phyloP scores from a whole-genome alignment of 768 basidiomycete genomes.

The Epithele typhae region DNA sequence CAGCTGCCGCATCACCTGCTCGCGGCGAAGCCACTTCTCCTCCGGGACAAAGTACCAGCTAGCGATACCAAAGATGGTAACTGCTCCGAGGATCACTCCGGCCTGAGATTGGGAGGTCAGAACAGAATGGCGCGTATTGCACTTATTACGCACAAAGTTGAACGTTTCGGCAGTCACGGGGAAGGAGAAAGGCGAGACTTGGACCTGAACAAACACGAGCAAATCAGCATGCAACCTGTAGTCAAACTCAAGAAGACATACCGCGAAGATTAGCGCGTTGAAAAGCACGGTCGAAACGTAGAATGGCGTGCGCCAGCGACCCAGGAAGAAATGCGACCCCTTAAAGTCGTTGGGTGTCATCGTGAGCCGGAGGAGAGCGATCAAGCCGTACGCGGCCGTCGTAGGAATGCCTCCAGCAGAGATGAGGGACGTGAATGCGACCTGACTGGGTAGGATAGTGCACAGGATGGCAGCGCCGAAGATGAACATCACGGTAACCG shows the following conservation, averaged over 20 bases:
- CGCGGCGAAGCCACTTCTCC: slow-evolving; percentile 73
- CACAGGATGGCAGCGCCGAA: slow-evolving; percentile 76
- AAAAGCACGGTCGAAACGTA: slow-evolving; percentile 66
- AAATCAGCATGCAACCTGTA: too few species aligned
- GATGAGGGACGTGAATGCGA: slow-evolving; percentile 88
- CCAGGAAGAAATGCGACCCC: slow-evolving; percentile 68
- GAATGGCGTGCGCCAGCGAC: slow-evolving; percentile 60
- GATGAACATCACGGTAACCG: slow-evolving; percentile 81
- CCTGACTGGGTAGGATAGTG: slow-evolving; percentile 84
- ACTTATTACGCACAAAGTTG: slow-evolving; percentile 68
- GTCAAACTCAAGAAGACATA: slow-evolving; percentile 30
- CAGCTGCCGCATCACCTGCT: slow-evolving; percentile 53
- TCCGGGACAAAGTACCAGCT: slow-evolving; percentile 79
- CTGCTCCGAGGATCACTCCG: slow-evolving; percentile 70
- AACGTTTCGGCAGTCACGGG: slow-evolving; percentile 73
- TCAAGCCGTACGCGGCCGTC: slow-evolving; percentile 84
- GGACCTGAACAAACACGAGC: slow-evolving; percentile 44
- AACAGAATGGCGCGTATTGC: neutral
- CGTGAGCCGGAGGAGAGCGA: slow-evolving; percentile 70
- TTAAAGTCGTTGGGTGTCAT: slow-evolving; percentile 76
- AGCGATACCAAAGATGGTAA: slow-evolving; percentile 72
- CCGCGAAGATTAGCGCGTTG: slow-evolving; percentile 71
- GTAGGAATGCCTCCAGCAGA: slow-evolving; percentile 85
- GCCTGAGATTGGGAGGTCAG: slow-evolving; percentile 39
- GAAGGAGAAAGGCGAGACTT: slow-evolving; percentile 85